Conservation (phyloP, 345 rosid species). For the Brassica rapa region DNA sequence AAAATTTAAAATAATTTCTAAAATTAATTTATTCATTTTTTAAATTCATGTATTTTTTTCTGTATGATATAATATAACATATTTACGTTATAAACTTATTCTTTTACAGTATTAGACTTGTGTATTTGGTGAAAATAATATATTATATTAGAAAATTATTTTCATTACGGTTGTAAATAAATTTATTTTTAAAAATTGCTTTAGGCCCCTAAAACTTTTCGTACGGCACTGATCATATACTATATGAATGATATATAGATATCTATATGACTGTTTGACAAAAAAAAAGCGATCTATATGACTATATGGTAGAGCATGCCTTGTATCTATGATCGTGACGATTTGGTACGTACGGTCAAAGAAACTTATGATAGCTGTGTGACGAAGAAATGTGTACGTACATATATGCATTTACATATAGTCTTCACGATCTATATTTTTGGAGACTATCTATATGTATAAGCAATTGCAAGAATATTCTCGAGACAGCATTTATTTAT, state of each 20-base stretch:
- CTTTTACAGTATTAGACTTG: too few species aligned
- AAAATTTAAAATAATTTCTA: too few species aligned
- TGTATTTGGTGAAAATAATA: too few species aligned
- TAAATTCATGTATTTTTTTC: too few species aligned
- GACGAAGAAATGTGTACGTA: neutral
- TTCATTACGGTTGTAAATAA: too few species aligned
- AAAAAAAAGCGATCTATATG: neutral
- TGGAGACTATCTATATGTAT: neutral
- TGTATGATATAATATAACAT: too few species aligned
- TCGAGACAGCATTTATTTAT: neutral
- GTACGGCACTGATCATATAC: too few species aligned
- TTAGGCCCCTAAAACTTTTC: too few species aligned
- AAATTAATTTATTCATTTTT: too few species aligned
- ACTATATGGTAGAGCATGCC: neutral
- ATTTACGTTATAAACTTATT: too few species aligned
- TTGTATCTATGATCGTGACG: neutral
- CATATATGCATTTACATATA: neutral
- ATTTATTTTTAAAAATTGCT: too few species aligned
- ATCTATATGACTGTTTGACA: neutral
- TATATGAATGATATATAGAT: neutral
- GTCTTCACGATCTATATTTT: neutral
- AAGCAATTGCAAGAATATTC: neutral
- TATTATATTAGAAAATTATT: too few species aligned
- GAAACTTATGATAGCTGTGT: neutral
- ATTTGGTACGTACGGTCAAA: neutral